Base-by-base conservation (phyloP, 2,329 filamentous ascomycete genomes). In the Simplicillium sp. region DNA sequence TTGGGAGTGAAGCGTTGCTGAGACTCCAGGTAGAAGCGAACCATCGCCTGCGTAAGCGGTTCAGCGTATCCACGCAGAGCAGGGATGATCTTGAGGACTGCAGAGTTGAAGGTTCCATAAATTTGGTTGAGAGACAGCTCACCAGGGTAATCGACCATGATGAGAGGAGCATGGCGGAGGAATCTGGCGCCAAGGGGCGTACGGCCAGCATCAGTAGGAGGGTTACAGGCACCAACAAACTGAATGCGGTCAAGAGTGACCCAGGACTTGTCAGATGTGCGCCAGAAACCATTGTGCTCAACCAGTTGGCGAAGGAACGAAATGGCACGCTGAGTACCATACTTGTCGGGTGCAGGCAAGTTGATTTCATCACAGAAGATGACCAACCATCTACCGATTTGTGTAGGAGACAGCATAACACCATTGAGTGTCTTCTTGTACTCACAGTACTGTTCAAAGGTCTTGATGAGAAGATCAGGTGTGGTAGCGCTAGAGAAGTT, bases 341-440 rank as follows among this genome's bases (percentile, higher is more conserved):
- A 99, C 54, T 88, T 90, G 66, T 99, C 92, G 3, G 92, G 92
- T 4, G 92, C 90, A 7, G 92, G 92, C 70, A 99, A 73, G 64
- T 99, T 99, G 67, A 99, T 98, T 61, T 99, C 92, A 59, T 99
- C 92, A 54, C 92, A 99, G 73, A 99, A 99, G 47, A 99, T 80
- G 36, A 99, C 90, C 31, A 99, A 75, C 92, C 92, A 99, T 51
- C 90, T 83, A 16, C 92, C 92, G 52, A 98, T 94, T 59, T 98
- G 94, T 7, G 84, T 94, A 0, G 92, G 92, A 17, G 90, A 94
- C 49, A 99, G 83, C 54, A 96, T 84, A 15, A 97, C 88, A 34
- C 92, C 92, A 57, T 92, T 97, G 37, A 97, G 70, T 0, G 92
- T 97, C 75, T 98, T 98, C 70, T 90, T 94, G 68, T 99, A 98